These are phyloP conservation scores for Ulota crispa DNA, from an alignment of 225 moss, liverwort and hornwort species.

Conservation along the genomic window DNA sequence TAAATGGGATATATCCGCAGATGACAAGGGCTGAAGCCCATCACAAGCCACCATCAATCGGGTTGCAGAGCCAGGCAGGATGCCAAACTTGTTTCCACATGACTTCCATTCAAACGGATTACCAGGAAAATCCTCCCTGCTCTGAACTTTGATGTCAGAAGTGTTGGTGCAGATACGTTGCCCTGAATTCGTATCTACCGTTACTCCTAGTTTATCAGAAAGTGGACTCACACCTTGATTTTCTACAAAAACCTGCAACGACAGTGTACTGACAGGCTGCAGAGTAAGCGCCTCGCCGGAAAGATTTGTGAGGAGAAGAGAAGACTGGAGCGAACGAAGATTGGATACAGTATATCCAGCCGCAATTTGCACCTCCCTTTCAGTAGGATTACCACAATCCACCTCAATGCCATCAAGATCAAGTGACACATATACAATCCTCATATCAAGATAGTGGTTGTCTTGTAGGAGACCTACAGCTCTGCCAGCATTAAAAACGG, in stretches of 20 bases:
- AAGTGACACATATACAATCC: conserved; percentile 73
- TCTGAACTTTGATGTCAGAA: conserved; percentile 12
- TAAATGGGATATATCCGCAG: conserved; percentile 50
- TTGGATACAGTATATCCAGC: conserved; percentile 49
- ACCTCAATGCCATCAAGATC: conserved; percentile 28
- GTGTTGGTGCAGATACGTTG: conserved; percentile 20
- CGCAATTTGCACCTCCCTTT: conserved; percentile 22
- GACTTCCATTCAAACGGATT: conserved; percentile 37
- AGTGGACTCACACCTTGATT: conserved; percentile 25
- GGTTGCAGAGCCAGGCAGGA: conserved; percentile 48
- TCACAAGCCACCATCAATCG: conserved; percentile 58
- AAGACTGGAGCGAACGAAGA: conserved; percentile 64
- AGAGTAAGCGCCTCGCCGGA: conserved; percentile 55
- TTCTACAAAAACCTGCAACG: conserved; percentile 54
- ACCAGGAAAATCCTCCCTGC: conserved; percentile 23
- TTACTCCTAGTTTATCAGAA: conserved; percentile 17
- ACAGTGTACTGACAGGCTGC: conserved; percentile 73
- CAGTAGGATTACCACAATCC: conserved; percentile 22
- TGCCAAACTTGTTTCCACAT: conserved; percentile 61
- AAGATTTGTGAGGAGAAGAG: conserved; percentile 64
- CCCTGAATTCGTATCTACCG: conserved; percentile 19
- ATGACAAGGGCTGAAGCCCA: conserved; percentile 50
- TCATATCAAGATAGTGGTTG: conserved; percentile 62
- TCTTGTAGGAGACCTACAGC: conserved; percentile 43
- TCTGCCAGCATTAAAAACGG: conserved; percentile 25